Evolutionary conservation across 108 stramenopile genomes (phyloP).

Genomic region (Nitzschia putrida): DNA sequence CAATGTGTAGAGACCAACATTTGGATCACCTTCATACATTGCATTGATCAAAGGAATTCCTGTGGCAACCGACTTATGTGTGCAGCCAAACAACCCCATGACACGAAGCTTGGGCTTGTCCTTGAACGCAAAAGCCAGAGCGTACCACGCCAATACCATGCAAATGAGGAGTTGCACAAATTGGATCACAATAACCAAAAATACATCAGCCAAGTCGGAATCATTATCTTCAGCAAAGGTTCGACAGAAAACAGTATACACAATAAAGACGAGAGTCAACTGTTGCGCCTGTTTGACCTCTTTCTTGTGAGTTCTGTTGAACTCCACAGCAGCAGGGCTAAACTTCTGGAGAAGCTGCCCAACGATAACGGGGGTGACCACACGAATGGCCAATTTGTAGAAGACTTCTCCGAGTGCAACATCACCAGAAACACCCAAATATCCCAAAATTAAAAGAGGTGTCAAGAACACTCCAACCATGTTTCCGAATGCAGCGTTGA

Average conservation of each 20-base stretch:
- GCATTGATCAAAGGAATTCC: constrained; percentile 82
- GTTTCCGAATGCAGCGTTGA: constrained; percentile 73
- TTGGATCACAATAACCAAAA: constrained; percentile 55
- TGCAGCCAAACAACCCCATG: constrained; percentile 66
- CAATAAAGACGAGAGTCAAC: constrained; percentile 58
- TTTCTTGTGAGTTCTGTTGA: constrained; percentile 47
- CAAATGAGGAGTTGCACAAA: constrained; percentile 27
- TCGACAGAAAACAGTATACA: constrained; percentile 61
- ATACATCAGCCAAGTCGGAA: constrained; percentile 36
- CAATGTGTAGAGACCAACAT: constrained; percentile 58
- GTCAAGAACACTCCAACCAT: constrained; percentile 69
- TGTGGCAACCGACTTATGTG: constrained; percentile 82
- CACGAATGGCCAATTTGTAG: constrained; percentile 52
- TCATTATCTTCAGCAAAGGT: constrained; percentile 37
- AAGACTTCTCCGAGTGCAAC: constrained; percentile 52
- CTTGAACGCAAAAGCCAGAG: constrained; percentile 38
- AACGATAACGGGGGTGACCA: constrained; percentile 52
- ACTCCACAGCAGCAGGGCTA: constrained; percentile 28
- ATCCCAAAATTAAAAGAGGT: constrained; percentile 59
- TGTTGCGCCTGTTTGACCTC: constrained; percentile 53
- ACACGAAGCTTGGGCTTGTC: constrained; percentile 52
- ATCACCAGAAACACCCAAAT: constrained; percentile 52
- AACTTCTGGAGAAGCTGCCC: constrained; percentile 62
- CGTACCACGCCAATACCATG: constrained; percentile 49
- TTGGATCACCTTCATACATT: constrained; percentile 53